Conservation (phyloP, 169 alveolate species). For the Ichthyophthirius multifiliis region DNA sequence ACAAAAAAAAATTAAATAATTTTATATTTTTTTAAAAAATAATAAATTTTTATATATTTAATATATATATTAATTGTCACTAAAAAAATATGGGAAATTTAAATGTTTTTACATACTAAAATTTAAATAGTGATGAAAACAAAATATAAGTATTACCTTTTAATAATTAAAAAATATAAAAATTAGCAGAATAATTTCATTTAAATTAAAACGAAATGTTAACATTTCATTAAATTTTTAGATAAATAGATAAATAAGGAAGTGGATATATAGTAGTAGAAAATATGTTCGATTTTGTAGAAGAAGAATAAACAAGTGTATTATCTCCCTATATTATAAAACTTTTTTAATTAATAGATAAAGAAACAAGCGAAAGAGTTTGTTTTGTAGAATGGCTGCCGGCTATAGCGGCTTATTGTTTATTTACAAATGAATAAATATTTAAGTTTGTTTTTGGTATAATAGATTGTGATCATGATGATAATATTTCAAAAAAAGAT, state of each 20-base stretch:
- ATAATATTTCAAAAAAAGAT: conserved; percentile 29
- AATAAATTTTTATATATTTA: too few species aligned
- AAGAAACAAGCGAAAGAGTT: conserved; percentile 24
- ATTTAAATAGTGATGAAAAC: too few species aligned
- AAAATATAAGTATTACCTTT: not conserved
- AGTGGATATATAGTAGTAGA: conserved; percentile 15
- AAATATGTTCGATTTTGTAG: conserved; percentile 28
- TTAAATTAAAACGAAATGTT: not conserved
- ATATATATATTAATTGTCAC: too few species aligned
- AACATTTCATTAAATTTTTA: conserved; percentile 20
- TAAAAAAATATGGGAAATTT: too few species aligned
- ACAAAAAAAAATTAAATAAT: too few species aligned
- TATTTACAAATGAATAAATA: conserved; percentile 19
- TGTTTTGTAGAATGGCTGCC: conserved; percentile 40
- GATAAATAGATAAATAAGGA: conserved; percentile 30
- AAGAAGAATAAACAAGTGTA: conserved; percentile 22
- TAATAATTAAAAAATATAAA: not conserved
- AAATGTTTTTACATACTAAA: too few species aligned
- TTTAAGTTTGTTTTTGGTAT: conserved; percentile 23
- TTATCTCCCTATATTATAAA: conserved; percentile 22
- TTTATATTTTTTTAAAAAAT: too few species aligned
- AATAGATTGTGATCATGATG: conserved; percentile 37
- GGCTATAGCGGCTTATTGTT: conserved; percentile 25
- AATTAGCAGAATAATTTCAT: not conserved
- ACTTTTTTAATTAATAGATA: conserved; percentile 19